Conservation (phyloP, 306 rosid species). For the Cicer pinnatifidum region DNA sequence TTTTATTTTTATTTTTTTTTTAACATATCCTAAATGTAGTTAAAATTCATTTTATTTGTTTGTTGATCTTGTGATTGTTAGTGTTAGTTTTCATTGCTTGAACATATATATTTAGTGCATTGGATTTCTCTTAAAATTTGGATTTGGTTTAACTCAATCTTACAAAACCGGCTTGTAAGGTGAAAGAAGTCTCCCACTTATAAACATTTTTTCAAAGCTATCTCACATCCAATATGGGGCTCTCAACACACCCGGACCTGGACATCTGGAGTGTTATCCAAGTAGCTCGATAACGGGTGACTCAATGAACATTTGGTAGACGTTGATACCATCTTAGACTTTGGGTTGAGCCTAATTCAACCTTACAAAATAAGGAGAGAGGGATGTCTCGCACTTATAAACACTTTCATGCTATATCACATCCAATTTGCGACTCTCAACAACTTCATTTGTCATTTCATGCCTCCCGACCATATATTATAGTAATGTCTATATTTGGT, state of each 20-base stretch:
- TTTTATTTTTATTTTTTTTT: neutral
- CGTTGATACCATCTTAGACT: too few relatives aligned
- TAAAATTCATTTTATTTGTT: neutral
- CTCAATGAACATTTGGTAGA: too few relatives aligned
- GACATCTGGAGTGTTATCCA: too few relatives aligned
- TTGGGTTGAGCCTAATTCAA: too few relatives aligned
- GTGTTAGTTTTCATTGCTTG: conserved; percentile 3
- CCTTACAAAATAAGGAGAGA: too few relatives aligned
- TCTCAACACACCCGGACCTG: neutral
- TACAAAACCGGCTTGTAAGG: neutral
- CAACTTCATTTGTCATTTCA: neutral
- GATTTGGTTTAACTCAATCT: neutral
- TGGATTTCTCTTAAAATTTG: neutral
- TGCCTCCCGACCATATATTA: conserved; percentile 19
- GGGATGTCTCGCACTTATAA: too few relatives aligned
- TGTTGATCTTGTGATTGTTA: conserved; percentile 8
- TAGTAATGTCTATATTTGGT: conserved; percentile 25
- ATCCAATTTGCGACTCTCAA: neutral
- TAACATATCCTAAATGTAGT: neutral
- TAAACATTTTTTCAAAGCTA: neutral
- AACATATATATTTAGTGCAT: neutral
- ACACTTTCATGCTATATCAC: too few relatives aligned
- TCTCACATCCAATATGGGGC: neutral
- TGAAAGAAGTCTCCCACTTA: neutral
- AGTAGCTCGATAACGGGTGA: too few relatives aligned